A percentile compares a stretch with the other conserved stretches of the same genome.
Conservation (phyloP, 1,284 basidiomycete species). For the Sporisorium graminicola region DNA sequence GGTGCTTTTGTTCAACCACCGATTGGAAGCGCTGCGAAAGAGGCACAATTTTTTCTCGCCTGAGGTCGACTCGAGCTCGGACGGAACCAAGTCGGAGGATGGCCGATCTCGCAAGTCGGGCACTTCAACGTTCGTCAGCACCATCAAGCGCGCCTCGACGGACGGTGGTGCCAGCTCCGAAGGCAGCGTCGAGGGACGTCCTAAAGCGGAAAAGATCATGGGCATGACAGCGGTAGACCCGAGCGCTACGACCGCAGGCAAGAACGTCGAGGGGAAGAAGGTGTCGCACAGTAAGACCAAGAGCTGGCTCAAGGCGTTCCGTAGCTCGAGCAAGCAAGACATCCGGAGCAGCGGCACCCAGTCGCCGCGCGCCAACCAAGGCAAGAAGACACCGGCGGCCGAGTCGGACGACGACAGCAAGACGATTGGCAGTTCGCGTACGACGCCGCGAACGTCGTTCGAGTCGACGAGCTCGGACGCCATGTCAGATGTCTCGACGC, state of each 20-base stretch:
- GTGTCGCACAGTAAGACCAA: conserved; percentile 57
- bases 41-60: conserved; percentile 61
- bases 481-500: conserved; percentile 50
- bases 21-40: conserved; percentile 59
- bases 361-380: conserved; percentile 12
- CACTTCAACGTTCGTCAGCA: conserved; percentile 62
- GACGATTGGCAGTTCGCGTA: conserved; percentile 36
- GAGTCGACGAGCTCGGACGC: conserved; percentile 41
- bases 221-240: conserved; percentile 55
- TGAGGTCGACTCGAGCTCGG: conserved; percentile 51
- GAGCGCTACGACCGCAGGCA: conserved; percentile 1
- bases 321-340: conserved; percentile 37
- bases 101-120: conserved; percentile 36
- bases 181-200: conserved; percentile 22
- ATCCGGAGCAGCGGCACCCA: neutral
- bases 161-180: conserved; percentile 31
- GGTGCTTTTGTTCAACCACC: conserved; percentile 55
- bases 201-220: conserved; percentile 63
- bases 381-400: conserved; percentile 17
- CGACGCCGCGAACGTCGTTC: conserved; percentile 38
- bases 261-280: conserved; percentile 26
- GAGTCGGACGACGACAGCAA: conserved; percentile 57
- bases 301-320: conserved; percentile 62
- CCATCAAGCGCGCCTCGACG: conserved; percentile 61
- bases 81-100: conserved; percentile 53